A percentile compares a stretch with the other conserved stretches of the same genome.
Conservation (phyloP, 371 early-diverging fungal genomes). For the Apophysomyces elegans region DNA sequence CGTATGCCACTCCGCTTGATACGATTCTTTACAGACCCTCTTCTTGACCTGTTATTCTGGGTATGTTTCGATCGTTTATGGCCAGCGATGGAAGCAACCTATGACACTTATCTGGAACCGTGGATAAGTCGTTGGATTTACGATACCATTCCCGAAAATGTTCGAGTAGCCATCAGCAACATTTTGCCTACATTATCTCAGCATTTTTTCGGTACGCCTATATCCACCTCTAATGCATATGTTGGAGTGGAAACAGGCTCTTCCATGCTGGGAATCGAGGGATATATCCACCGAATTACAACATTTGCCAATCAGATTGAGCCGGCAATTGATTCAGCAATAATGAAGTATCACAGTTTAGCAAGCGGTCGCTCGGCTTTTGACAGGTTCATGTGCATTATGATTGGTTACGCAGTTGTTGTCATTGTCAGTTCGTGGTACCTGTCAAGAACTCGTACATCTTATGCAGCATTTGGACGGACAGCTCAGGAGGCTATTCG, state of each 20-base stretch:
- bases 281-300: not conserved
- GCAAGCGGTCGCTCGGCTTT: conserved; percentile 31
- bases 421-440: conserved; percentile 33
- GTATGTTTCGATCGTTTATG: conserved; percentile 13
- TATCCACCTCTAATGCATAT: not conserved
- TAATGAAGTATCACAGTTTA: conserved; percentile 27
- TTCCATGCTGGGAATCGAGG: not conserved
- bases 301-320: not conserved
- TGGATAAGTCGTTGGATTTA: not conserved
- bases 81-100: not conserved
- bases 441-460: conserved; percentile 25
- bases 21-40: conserved; percentile 19
- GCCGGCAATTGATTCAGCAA: conserved; percentile 6
- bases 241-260: not conserved
- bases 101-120: not conserved
- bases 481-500: conserved; percentile 49
- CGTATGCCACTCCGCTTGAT: conserved; percentile 13
- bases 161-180: not conserved
- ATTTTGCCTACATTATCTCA: not conserved
- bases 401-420: conserved; percentile 35
- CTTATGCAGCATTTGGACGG: conserved; percentile 39
- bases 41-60: conserved; percentile 19
- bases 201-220: not conserved
- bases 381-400: conserved; percentile 36
- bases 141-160: not conserved